phyloP scores from a whole-genome alignment of 257 asterid genomes.

The Ligustrum vulgare region DNA sequence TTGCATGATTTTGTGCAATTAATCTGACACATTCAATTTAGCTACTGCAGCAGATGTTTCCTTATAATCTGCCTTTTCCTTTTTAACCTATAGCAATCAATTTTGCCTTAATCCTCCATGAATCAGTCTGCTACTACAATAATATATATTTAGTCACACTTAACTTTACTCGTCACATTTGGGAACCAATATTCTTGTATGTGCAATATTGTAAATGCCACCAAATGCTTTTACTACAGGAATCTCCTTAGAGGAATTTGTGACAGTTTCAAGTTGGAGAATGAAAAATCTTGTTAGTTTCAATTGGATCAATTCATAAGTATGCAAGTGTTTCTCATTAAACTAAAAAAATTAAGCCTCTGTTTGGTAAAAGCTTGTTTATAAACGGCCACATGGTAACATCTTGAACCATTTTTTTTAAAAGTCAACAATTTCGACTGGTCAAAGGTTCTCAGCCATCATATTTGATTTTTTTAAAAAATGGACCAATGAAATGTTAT shows the following conservation, averaged over 20 bases:
- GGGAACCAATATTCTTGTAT: background rate
- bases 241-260: background rate
- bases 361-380: too few relatives aligned
- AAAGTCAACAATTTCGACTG: too few relatives aligned
- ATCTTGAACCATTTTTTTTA: too few relatives aligned
- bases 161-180: background rate
- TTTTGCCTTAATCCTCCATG: background rate
- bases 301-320: background rate
- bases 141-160: too few relatives aligned
- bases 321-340: background rate
- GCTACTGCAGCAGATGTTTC: background rate
- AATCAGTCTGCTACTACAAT: background rate
- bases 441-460: too few relatives aligned
- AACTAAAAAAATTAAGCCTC: background rate
- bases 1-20: too few relatives aligned
- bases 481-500: too few relatives aligned
- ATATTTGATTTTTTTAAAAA: too few relatives aligned
- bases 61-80: background rate
- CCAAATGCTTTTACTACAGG: background rate
- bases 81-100: background rate
- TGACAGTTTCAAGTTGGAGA: background rate
- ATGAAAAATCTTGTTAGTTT: background rate
- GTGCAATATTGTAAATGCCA: background rate
- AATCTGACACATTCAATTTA: too few relatives aligned
- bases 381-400: too few relatives aligned